A percentile compares a stretch with the other conserved stretches of the same genome.
phyloP scores from a whole-genome alignment of 1,284 basidiomycete genomes.

The Amylostereum chailletii region DNA sequence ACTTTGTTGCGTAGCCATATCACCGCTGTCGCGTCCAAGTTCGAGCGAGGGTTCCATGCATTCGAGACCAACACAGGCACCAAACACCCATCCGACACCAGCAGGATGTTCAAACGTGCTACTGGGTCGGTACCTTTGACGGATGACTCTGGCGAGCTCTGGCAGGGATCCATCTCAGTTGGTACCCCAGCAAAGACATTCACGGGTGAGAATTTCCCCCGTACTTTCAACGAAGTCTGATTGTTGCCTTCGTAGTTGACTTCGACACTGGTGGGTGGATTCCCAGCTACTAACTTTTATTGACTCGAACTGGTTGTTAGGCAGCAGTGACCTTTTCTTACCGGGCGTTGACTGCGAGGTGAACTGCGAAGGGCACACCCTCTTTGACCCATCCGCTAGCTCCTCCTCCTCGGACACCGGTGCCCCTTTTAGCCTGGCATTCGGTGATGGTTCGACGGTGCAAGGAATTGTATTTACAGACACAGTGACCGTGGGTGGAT shows the following conservation, averaged over 20 bases:
- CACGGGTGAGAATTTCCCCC: constrained; percentile 1
- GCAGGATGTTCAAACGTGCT: constrained; percentile 5
- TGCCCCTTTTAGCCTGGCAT: constrained; percentile 9
- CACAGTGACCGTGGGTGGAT: constrained; percentile 17
- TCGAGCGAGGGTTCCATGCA: constrained; percentile 24
- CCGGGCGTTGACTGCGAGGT: constrained; percentile 10
- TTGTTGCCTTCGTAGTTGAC: constrained; percentile 9
- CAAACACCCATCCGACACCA: constrained; percentile 22
- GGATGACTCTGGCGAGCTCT: constrained; percentile 4
- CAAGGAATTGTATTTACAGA: constrained; percentile 11
- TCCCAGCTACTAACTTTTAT: not conserved
- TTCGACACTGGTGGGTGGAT: constrained; percentile 12
- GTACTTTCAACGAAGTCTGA: not conserved
- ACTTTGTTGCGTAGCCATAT: constrained; percentile 14
- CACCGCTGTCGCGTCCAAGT: constrained; percentile 23
- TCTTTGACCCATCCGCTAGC: constrained; percentile 8
- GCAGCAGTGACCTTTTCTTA: constrained; percentile 14
- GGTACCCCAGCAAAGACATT: constrained; percentile 5
- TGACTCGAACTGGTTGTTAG: not conserved
- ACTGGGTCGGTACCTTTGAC: constrained; percentile 4
- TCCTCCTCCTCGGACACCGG: constrained; percentile 7
- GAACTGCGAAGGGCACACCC: constrained; percentile 13
- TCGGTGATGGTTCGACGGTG: constrained; percentile 12
- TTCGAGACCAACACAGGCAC: constrained; percentile 30
- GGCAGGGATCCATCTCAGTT: constrained; percentile 7